phyloP scores from a whole-genome alignment of 441 rosid genomes.

The Monsonia emarginata region DNA sequence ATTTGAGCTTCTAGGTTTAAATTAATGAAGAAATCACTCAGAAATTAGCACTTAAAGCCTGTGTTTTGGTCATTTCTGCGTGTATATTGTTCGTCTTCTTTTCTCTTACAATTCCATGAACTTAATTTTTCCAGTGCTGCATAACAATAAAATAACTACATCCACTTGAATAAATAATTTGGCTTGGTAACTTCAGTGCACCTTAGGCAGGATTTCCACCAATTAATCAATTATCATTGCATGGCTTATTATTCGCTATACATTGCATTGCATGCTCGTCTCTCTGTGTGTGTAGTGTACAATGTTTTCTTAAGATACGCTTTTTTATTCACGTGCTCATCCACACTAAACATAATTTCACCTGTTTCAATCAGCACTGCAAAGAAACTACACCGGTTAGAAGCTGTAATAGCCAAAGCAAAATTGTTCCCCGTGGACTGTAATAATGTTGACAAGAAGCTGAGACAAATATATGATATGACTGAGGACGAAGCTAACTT shows the following conservation, averaged over 20 bases:
- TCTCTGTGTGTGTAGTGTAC: neutral
- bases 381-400: constrained; percentile 49
- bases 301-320: too few species aligned
- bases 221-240: neutral
- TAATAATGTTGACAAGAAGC: constrained; percentile 76
- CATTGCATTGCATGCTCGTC: neutral
- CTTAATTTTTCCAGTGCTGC: neutral
- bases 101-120: neutral
- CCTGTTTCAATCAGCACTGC: constrained; percentile 42
- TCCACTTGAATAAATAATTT: neutral
- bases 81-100: too few species aligned
- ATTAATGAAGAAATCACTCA: neutral
- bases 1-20: neutral
- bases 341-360: constrained; percentile 6
- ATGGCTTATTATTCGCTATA: neutral
- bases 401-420: constrained; percentile 59
- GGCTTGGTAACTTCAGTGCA: neutral
- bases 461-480: constrained; percentile 80
- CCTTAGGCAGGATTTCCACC: neutral
- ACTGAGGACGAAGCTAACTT: constrained; percentile 85
- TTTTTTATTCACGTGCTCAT: too few species aligned
- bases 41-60: neutral
- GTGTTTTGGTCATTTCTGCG: neutral
- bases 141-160: neutral
- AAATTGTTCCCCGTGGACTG: constrained; percentile 63